Evolutionary conservation across 768 basidiomycete species (phyloP).

Genomic region (Kwoniella bestiolae): DNA sequence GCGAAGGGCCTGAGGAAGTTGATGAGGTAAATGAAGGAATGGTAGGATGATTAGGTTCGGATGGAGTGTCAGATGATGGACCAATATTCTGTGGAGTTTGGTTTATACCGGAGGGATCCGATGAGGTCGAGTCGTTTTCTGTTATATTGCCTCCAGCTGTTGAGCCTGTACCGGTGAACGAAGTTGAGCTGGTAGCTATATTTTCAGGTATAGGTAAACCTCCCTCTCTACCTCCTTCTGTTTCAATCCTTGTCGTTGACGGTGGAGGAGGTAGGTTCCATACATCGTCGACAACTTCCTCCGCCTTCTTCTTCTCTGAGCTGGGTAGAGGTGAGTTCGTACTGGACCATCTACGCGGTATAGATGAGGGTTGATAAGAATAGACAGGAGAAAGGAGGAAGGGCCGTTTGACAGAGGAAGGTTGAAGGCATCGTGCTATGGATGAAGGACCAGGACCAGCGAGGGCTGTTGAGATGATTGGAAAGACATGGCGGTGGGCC

Average conservation of each 20-base stretch:
- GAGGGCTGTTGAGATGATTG: neutral
- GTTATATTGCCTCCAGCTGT: neutral
- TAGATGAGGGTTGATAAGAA: neutral
- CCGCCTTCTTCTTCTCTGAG: neutral
- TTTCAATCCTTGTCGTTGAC: too few relatives aligned
- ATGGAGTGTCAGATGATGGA: neutral
- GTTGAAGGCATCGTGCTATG: neutral
- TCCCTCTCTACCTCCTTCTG: neutral
- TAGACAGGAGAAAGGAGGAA: neutral
- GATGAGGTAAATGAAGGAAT: neutral
- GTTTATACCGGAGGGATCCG: neutral
- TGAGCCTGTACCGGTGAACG: neutral
- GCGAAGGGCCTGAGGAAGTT: neutral
- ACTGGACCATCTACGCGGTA: neutral
- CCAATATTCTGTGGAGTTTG: too few relatives aligned
- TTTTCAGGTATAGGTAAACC: conserved; percentile 19
- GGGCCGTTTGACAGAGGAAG: neutral
- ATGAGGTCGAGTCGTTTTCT: neutral
- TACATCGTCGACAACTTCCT: neutral
- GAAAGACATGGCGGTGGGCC: conserved; percentile 9
- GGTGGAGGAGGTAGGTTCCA: conserved; percentile 8
- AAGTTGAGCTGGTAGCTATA: neutral
- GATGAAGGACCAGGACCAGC: conserved; percentile 6
- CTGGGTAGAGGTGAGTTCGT: too few relatives aligned
- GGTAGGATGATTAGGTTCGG: conserved; percentile 14